Evolutionary conservation across 2,329 filamentous ascomycete species (phyloP), one percentile per base, ranked within the genome.

Genomic region (Colletotrichum godetiae): DNA sequence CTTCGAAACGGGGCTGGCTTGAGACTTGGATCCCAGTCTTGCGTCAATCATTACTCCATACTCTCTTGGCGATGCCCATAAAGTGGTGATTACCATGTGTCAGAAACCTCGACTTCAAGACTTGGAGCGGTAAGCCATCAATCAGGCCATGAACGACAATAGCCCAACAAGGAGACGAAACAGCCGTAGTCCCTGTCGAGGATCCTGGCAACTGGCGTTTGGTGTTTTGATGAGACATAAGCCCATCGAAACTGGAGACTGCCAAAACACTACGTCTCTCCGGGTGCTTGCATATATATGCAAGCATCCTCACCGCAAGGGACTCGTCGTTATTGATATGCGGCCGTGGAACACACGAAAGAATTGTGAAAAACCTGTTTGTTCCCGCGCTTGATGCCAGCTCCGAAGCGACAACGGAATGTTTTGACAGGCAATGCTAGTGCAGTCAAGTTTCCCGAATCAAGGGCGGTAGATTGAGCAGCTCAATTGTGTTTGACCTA

Each of bases 261-360:
- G 33, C 49, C 55, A 65, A 33, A 6, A 24, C 33, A 15, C 35
- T 46, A 55, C n/a, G 49, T 73, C 67, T 37, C 55, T 15, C 22
- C 35, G 67, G 67, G n/a, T 57, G 37, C n/a, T 46, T 61, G 27
- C 67, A 70, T 24, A n/a, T 27, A 11, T 33, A 73, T 57, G 67
- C 55, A 64, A n/a, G 60, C 58, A 60, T 37, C 67, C 67, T 70
- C 56, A 70, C 61, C 67, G 70, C 67, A 73, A 65, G 64, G 62
- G 49, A 57, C 49, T 33, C 12, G 15, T 57, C 8, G 4, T 57
- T 22, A 3, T 29, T 37, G 19, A 27, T 15, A 49, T 12, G 24
- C 13, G 42, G 42, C 22, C 15, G 22, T 31, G 42, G 46, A 27
- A 66, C 12, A 70, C 49, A 22, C 35, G 22, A 37, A 49, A 15